phyloP scores from a whole-genome alignment of 768 basidiomycete genomes.

The Kwoniella mangroviensis region DNA sequence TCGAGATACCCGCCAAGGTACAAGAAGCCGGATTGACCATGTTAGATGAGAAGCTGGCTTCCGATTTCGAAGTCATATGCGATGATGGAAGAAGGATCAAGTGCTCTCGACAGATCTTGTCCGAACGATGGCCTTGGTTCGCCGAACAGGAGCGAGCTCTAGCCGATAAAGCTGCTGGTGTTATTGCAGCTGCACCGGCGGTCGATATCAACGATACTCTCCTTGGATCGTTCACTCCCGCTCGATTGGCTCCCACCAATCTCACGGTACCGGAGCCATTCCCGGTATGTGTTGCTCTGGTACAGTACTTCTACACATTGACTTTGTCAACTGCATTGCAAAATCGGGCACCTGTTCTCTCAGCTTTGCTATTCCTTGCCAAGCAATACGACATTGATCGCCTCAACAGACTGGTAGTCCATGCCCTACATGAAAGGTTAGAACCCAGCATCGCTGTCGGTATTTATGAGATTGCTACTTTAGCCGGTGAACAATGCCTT shows the following conservation, averaged over 20 bases:
- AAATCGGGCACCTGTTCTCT: constrained; percentile 84
- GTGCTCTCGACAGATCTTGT: constrained; percentile 81
- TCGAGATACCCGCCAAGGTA: constrained; percentile 68
- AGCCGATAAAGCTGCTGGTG: constrained; percentile 11
- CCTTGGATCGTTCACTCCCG: constrained; percentile 37
- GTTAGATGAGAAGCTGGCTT: constrained; percentile 76
- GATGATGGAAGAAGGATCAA: constrained; percentile 83
- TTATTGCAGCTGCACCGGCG: constrained; percentile 30
- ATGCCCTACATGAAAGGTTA: constrained; percentile 88
- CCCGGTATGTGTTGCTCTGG: constrained; percentile 80
- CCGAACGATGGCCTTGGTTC: constrained; percentile 97
- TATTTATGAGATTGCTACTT: constrained; percentile 91
- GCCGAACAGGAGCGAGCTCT: constrained; percentile 37
- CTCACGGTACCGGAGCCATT: constrained; percentile 87
- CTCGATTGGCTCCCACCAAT: constrained; percentile 76
- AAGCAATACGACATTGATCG: constrained; percentile 80
- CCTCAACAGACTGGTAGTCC: constrained; percentile 78
- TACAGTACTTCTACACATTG: constrained; percentile 92
- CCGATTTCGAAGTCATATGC: constrained; percentile 91
- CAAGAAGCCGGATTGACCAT: constrained; percentile 83
- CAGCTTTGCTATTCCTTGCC: constrained; percentile 80
- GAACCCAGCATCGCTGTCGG: constrained; percentile 84
- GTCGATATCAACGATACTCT: constrained; percentile 45
- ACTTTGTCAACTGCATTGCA: constrained; percentile 87
- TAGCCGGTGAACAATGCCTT: constrained; percentile 83